Percentiles rank a stretch among this genome's conserved stretches.
Conservation (phyloP, 352 stramenopile species). For the Globisporangium nunn region DNA sequence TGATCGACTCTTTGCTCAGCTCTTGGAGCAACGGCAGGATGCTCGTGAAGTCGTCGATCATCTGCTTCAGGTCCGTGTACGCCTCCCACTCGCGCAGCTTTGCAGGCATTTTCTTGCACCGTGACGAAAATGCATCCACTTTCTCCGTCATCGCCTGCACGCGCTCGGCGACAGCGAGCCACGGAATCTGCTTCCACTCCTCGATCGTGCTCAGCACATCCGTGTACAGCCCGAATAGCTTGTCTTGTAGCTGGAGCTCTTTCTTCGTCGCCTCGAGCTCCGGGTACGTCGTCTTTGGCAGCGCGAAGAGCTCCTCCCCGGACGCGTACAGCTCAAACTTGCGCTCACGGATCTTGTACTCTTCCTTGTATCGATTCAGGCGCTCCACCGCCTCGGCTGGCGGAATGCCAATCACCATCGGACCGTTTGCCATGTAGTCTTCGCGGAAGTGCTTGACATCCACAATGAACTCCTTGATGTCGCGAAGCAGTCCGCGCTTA, state of each 20-base stretch:
- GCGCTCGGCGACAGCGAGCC: constrained; percentile 90
- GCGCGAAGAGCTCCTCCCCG: constrained; percentile 96
- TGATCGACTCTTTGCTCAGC: constrained; percentile 96
- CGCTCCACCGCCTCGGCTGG: constrained; percentile 95
- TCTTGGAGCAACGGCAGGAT: constrained; percentile 95
- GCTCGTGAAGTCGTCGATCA: constrained; percentile 98
- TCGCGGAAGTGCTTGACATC: constrained; percentile 95
- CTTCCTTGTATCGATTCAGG: constrained; percentile 96
- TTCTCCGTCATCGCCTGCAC: constrained; percentile 95
- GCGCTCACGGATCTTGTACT: constrained; percentile 95
- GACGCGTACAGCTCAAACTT: constrained; percentile 97
- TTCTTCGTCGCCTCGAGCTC: constrained; percentile 97
- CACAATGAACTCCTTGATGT: constrained; percentile 95
- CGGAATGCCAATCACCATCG: constrained; percentile 95
- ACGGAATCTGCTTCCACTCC: constrained; percentile 96
- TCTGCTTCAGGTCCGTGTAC: constrained; percentile 94
- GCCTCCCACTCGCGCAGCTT: constrained; percentile 96
- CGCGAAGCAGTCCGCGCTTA: constrained; percentile 92
- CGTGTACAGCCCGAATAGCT: constrained; percentile 95
- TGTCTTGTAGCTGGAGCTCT: constrained; percentile 92
- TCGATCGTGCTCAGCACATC: constrained; percentile 96
- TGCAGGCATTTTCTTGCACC: constrained; percentile 96
- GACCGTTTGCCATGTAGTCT: constrained; percentile 95
- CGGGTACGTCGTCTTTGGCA: constrained; percentile 94
- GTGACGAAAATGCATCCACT: constrained; percentile 92